Evolutionary conservation across 305 asterid genomes (phyloP).

Genomic region (Fraxinus ornus): DNA sequence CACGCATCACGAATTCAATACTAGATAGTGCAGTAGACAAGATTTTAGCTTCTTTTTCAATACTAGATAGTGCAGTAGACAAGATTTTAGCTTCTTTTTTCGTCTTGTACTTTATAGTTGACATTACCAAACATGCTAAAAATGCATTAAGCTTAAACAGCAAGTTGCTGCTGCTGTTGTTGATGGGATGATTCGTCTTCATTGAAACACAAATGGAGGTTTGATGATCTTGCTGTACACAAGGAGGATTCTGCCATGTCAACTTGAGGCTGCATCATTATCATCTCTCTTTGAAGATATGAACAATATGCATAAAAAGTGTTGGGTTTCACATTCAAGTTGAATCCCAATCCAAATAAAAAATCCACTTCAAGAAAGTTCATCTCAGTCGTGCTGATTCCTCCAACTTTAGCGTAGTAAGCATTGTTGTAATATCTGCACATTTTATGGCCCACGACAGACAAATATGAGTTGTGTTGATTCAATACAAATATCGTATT

Average conservation of each 20-base stretch:
- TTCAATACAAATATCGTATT: not conserved
- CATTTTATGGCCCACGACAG: not conserved
- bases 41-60: no score
- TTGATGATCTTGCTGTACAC: slow-evolving; percentile 43
- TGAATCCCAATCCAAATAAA: slow-evolving; percentile 83
- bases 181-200: slow-evolving; percentile 82
- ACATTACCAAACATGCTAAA: not conserved
- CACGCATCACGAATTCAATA: slow-evolving; percentile 18
- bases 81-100: not conserved
- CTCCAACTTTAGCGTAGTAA: slow-evolving; percentile 90
- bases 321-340: slow-evolving; percentile 80
- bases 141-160: slow-evolving; percentile 39
- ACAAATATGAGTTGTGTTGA: not conserved
- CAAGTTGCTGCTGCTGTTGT: slow-evolving; percentile 55
- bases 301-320: slow-evolving; percentile 70
- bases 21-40: not conserved
- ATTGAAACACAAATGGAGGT: slow-evolving; percentile 48
- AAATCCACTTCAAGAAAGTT: slow-evolving; percentile 94
- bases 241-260: slow-evolving; percentile 43
- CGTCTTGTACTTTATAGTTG: not conserved
- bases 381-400: slow-evolving; percentile 92
- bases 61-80: not conserved
- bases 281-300: slow-evolving; percentile 76
- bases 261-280: slow-evolving; percentile 48
- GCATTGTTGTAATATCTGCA: slow-evolving; percentile 91